Base-by-base conservation (phyloP, 768 basidiomycete genomes). In the Rhizopogon vesiculosus region DNA sequence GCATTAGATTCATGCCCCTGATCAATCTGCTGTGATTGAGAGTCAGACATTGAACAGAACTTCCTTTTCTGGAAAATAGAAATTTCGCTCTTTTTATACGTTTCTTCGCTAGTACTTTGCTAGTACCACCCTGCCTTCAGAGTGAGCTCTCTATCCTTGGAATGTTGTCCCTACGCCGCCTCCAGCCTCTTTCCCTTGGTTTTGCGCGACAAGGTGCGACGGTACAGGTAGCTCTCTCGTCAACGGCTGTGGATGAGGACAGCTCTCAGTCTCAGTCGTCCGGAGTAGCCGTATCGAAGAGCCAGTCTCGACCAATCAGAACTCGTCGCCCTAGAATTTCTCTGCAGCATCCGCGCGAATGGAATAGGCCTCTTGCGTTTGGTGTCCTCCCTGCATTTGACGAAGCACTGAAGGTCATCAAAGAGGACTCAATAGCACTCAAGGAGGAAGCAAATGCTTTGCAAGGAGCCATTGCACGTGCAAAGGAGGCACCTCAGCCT, bases 311-410 rank as follows among this genome's bases (percentile, higher is more conserved):
- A 33, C 59, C 53, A 12, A 49, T 65, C 28, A 70, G 62, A 40
- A 62, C 75, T 18, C 67, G 69, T 58, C 76, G 87, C 18, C 80
- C 87, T 4, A 57, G 67, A 13, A 85, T 87, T 48, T 79, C 78
- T 22, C 64, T 77, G 8, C 71, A 73, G 42, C 71, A 70, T 1
- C 86, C 85, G 2, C 75, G 82, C 22, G 68, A 80, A 69, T 91
- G 87, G 86, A 83, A 81, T 46, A 64, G 80, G 15, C 86, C 89
- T 4, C 68, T 91, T 5, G 78, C 75, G 12, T 67, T 69, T 19
- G 87, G 87, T 6, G 78, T 85, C 7, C 69, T 91, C 28, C 87
- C 87, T 2, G 88, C 84, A 4, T 97, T 93, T 64, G 96, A 98
- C 72, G 80, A 88, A 53, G 93, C 95, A 1, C 72, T 98, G 43